Evolutionary conservation across 2,329 filamentous ascomycete species (phyloP), one percentile per base, ranked within the genome.

Genomic region (Aspergillus felis): DNA sequence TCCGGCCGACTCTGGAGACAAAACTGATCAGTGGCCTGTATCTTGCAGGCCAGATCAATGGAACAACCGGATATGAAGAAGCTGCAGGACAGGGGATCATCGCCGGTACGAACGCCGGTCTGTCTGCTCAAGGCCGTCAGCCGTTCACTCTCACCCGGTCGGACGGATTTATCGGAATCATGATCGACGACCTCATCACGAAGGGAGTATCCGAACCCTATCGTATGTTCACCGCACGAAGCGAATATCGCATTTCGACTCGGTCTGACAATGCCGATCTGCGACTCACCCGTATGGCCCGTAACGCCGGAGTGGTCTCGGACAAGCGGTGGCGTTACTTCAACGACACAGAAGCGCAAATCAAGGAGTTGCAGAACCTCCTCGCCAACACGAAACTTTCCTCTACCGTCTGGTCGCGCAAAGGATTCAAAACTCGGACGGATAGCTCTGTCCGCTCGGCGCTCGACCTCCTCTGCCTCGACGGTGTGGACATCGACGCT

Each of bases 141-240:
- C 82, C 86, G 0, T 81, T 95, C 59, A 84, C 84, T 0, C 78
- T 99, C 29, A 87, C 87, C 7, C 84, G 94, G 62, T 87, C 89
- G 1, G 93, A 99, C 73, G 92, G 91, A 12, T 99, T 97, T 74
- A 97, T 99, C 68, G 94, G 94, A 64, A 89, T 99, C 76, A 96
- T 99, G 92, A 92, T 99, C 67, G 94, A 99, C 74, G 94, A 99
- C 72, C 85, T 99, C 41, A 87, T 96, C 69, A 97, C 93, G 24
- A 97, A 97, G 76, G 94, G 94, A 50, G 94, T 99, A 29, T 92
- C 90, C 2, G 94, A 99, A 71, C 94, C 94, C 1, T 99, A 99
- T 76, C 87, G 94, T 64, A 97, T 99, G 92, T 99, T 99, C 78
- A 99, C 94, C 2, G 90, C 90, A 5, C 87, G 94, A 62, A 96